These are phyloP conservation scores for Senecio squalidus DNA, from an alignment of 140 eudicot species.

Conservation along the genomic window DNA sequence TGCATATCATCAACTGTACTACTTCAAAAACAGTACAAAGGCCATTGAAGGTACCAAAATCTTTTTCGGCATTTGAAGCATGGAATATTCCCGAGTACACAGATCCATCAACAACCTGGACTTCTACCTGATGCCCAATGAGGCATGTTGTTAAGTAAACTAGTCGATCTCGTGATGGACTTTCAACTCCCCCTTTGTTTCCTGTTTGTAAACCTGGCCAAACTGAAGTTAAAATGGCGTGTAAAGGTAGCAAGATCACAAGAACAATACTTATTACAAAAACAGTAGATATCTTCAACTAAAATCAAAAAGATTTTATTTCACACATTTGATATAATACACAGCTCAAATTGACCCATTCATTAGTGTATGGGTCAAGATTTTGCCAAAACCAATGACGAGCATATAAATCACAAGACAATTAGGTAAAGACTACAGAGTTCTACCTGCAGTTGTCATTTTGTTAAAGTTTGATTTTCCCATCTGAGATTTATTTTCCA, in stretches of 20 bases:
- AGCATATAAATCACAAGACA: not conserved
- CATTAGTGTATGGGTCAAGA: too few species aligned
- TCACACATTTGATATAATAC: too few species aligned
- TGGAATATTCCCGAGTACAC: conserved; percentile 80
- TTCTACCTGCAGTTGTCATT: conserved; percentile 41
- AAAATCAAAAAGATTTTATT: too few species aligned
- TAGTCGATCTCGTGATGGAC: conserved; percentile 62
- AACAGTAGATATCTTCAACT: too few species aligned
- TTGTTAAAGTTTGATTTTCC: conserved; percentile 55
- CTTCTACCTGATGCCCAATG: conserved; percentile 89
- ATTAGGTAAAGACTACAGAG: not conserved
- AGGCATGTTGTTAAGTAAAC: conserved; percentile 73
- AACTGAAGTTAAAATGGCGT: conserved; percentile 23
- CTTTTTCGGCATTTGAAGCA: conserved; percentile 69
- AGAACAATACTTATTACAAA: too few species aligned
- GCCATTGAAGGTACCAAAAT: conserved; percentile 68
- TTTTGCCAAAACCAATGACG: too few species aligned
- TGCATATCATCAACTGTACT: conserved; percentile 5
- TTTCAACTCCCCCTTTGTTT: conserved; percentile 52
- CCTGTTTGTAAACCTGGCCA: conserved; percentile 33
- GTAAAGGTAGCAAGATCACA: too few species aligned
- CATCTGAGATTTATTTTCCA: conserved; percentile 47
- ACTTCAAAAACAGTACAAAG: conserved; percentile 5
- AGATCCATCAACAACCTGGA: conserved; percentile 90
- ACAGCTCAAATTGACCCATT: too few species aligned